Percentiles rank a stretch among this genome's conserved stretches.
phyloP scores from a whole-genome alignment of 2,329 filamentous ascomycete species.

The Fusarium domesticum region DNA sequence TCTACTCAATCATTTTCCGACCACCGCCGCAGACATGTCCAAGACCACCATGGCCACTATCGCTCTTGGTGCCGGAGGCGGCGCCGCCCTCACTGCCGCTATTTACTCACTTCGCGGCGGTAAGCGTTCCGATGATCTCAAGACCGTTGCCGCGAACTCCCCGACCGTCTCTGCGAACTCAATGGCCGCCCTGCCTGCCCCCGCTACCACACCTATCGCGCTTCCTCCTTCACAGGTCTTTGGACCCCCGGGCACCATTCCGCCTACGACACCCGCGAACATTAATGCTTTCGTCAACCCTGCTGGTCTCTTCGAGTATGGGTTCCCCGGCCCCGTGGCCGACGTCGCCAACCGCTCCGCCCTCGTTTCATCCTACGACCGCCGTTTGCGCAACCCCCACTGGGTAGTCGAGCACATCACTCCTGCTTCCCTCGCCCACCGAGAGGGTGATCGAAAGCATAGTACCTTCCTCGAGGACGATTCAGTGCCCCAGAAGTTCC shows the following conservation, averaged over 20 bases:
- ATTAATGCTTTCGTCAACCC: constrained; percentile 62
- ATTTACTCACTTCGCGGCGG: constrained; percentile 59
- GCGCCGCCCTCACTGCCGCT: constrained; percentile 69
- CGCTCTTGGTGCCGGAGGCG: constrained; percentile 72
- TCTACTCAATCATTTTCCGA: not conserved
- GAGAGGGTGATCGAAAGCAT: constrained; percentile 79
- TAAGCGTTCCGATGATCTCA: constrained; percentile 41
- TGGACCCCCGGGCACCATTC: constrained; percentile 32
- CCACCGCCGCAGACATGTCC: constrained; percentile 57
- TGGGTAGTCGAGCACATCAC: constrained; percentile 99
- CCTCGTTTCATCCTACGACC: constrained; percentile 85
- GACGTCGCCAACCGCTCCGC: constrained; percentile 76
- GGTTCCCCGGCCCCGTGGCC: constrained; percentile 86
- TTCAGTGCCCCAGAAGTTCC: constrained; percentile 78
- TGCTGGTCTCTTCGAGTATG: constrained; percentile 75
- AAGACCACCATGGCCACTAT: constrained; percentile 74
- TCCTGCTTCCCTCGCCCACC: constrained; percentile 69
- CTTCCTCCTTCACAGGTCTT: constrained; percentile 60
- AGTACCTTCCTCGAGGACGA: constrained; percentile 80
- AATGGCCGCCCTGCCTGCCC: constrained; percentile 28
- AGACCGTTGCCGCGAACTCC: constrained; percentile 30
- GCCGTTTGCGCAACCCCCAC: constrained; percentile 82
- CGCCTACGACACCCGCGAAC: constrained; percentile 30
- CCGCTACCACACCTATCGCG: constrained; percentile 34
- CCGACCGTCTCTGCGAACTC: constrained; percentile 29